Evolutionary conservation across 1,284 basidiomycete species (phyloP).

Genomic region (Trichosporon sp.): DNA sequence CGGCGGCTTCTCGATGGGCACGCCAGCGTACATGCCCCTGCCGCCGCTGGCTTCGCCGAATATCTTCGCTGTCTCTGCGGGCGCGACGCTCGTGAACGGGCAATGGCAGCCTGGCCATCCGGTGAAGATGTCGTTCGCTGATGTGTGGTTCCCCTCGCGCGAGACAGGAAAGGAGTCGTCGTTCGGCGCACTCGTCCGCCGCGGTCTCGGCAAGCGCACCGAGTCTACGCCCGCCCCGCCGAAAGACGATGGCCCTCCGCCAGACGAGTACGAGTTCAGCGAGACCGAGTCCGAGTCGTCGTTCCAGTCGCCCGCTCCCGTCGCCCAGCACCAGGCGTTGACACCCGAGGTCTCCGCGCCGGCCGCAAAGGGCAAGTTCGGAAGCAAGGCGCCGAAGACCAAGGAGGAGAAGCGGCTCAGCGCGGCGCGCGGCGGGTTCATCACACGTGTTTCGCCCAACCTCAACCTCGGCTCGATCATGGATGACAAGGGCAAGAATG

Average conservation of each 20-base stretch:
- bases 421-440: conserved; percentile 15
- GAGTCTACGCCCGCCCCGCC: background rate
- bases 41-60: conserved; percentile 15
- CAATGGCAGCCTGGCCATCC: conserved; percentile 35
- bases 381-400: conserved; percentile 8
- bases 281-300: conserved; percentile 13
- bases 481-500: conserved; percentile 59
- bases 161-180: conserved; percentile 23
- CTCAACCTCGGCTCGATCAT: conserved; percentile 63
- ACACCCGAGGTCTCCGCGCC: background rate
- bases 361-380: conserved; percentile 8
- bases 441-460: conserved; percentile 21
- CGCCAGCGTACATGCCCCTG: conserved; percentile 15
- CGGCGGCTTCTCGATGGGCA: conserved; percentile 17
- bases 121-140: conserved; percentile 33
- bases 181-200: conserved; percentile 29
- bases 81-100: conserved; percentile 39
- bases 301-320: background rate
- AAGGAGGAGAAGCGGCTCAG: conserved; percentile 15
- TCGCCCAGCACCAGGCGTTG: background rate
- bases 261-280: conserved; percentile 16
- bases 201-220: conserved; percentile 17
- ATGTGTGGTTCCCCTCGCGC: conserved; percentile 40
- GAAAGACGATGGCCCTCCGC: conserved; percentile 7
- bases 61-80: conserved; percentile 28